Base-by-base conservation (phyloP, 1,284 basidiomycete species). In the Ustilago crameri region DNA sequence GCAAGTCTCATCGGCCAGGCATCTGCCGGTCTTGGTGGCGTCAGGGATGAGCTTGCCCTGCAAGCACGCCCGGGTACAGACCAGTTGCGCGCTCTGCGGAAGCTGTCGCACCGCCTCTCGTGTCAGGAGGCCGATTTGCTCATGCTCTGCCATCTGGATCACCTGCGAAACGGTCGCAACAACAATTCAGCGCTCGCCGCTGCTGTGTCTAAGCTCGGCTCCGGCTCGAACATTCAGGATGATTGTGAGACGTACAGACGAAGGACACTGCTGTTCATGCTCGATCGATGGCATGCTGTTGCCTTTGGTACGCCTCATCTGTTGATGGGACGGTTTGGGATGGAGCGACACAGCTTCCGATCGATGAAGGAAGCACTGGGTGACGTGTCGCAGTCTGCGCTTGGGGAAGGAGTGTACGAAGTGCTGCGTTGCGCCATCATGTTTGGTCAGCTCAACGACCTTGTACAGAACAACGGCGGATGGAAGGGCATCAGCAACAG, bases 251-350 rank as follows among this genome's bases (percentile, higher is more conserved):
- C 59, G 24, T 63, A 67, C 41, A 41, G 74, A 18, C 51, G 72
- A 5, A 18, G 72, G 22, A 64, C 64, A 40, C 20, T 76, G 34
- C 47, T 71, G 17, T 68, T 71, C 51, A 71, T 67, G 58, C 51
- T 76, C 14, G 74, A 76, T 49, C 62, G 74, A 24, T 76, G 74
- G 74, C 74, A 76, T 41, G 56, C 74, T 5, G 35, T 63, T 20
- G 67, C 53, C 1, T 76, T 74, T 50, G 61, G 63, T 15, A 63
- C 74, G 20, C 59, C 71, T 14, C 67, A 70, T 18, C 23, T 71
- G 37, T 44, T 76, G 20, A 41, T 38, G 22, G 71, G 71, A 18
- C 57, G 65, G 9, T 63, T 70, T n/a, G 71, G 61, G 12, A 52
- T 70, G 52, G 71, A 74, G 30, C 57, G 68, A 7, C 46, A 57